Percentiles rank a stretch among this genome's conserved stretches.
Evolutionary conservation across 192 early-diverging fungal species (phyloP).

Genomic region (Coemansia sp.): DNA sequence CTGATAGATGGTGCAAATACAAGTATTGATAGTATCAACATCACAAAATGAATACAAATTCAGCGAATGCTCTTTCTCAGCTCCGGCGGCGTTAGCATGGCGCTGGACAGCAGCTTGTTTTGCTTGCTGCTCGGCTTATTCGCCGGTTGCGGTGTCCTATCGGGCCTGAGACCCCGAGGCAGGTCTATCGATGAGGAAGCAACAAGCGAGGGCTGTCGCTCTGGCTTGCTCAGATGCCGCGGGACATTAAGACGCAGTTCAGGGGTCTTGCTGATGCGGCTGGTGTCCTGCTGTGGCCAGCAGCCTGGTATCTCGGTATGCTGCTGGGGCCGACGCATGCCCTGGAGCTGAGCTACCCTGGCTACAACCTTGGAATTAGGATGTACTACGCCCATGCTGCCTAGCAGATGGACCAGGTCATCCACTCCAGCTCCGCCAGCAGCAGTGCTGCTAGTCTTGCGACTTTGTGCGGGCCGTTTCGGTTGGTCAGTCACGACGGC

Average conservation of each 20-base stretch:
- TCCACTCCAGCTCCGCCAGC: neutral
- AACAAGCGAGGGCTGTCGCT: neutral
- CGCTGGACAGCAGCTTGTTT: neutral
- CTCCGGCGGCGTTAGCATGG: constrained; percentile 25
- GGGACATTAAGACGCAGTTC: constrained; percentile 2
- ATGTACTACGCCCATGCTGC: neutral
- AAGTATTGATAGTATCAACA: neutral
- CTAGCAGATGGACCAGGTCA: constrained; percentile 5
- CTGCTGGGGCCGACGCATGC: neutral
- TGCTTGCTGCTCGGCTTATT: neutral
- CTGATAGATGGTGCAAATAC: constrained; percentile 42
- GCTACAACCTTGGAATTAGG: neutral
- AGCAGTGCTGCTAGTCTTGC: constrained; percentile 2
- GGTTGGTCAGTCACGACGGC: neutral
- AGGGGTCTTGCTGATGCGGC: neutral
- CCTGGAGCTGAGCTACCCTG: neutral
- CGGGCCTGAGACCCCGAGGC: neutral
- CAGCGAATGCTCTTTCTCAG: constrained; percentile 32
- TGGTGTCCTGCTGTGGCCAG: neutral
- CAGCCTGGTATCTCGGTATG: neutral
- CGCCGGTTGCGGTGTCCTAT: neutral
- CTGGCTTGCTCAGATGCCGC: neutral
- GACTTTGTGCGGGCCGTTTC: neutral
- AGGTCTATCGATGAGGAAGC: neutral
- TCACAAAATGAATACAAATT: neutral